Conservation (phyloP, 2,329 filamentous ascomycete genomes). For the Fusarium austroafricanum region DNA sequence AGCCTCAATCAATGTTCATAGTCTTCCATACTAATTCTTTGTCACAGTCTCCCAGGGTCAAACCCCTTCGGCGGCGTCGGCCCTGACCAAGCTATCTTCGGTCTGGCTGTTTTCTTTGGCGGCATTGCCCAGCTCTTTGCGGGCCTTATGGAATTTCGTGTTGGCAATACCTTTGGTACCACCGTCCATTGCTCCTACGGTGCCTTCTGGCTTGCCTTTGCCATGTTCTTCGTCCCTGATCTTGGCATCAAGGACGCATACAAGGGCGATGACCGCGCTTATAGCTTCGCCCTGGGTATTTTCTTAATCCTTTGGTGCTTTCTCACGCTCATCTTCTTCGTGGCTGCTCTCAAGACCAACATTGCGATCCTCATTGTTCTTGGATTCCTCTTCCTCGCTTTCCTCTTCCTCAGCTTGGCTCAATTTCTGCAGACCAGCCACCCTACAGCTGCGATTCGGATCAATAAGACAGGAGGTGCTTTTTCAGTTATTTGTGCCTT, state of each 20-base stretch:
- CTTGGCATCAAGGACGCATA: conserved; percentile 64
- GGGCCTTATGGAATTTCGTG: conserved; percentile 66
- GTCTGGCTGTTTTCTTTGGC: conserved; percentile 63
- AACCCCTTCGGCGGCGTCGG: conserved; percentile 51
- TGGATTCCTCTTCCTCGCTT: conserved; percentile 67
- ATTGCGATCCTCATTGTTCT: conserved; percentile 68
- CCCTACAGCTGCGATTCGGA: conserved; percentile 52
- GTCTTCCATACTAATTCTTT: neutral
- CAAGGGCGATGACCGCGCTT: conserved; percentile 51
- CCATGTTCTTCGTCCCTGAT: conserved; percentile 64
- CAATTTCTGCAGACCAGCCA: conserved; percentile 61
- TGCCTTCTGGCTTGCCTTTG: conserved; percentile 71
- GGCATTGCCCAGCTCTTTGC: conserved; percentile 75
- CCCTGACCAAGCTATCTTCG: conserved; percentile 53
- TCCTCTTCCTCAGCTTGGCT: conserved; percentile 68
- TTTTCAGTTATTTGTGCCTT: conserved; percentile 53
- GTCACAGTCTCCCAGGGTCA: conserved; percentile 48
- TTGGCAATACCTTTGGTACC: conserved; percentile 73
- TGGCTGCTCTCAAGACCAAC: conserved; percentile 68
- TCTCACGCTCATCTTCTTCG: conserved; percentile 66
- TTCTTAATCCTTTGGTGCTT: conserved; percentile 71
- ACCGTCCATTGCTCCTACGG: conserved; percentile 71
- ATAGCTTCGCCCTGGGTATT: conserved; percentile 65
- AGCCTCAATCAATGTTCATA: neutral
- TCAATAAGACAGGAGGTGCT: conserved; percentile 58